Evolutionary conservation across 2,329 filamentous ascomycete genomes (phyloP).

Genomic region (Cryphonectria nitschkei): DNA sequence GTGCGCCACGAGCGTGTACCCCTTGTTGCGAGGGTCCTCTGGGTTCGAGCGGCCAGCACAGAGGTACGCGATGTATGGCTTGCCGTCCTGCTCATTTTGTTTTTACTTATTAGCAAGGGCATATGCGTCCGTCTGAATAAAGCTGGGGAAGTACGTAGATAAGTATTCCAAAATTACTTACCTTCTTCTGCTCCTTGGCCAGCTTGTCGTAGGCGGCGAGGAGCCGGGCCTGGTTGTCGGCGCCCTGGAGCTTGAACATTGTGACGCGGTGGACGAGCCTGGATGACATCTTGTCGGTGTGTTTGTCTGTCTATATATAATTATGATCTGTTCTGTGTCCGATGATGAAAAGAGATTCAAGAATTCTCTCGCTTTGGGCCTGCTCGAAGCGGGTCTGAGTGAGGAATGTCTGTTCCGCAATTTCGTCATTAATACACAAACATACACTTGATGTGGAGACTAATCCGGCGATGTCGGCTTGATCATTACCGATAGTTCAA

Average conservation of each 20-base stretch:
- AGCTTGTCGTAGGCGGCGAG: constrained; percentile 50
- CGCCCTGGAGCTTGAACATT: constrained; percentile 56
- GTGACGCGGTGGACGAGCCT: constrained; percentile 52
- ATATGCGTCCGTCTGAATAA: not conserved
- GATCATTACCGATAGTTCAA: constrained; percentile 1
- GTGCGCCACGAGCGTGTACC: constrained; percentile 66
- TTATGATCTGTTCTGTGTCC: not conserved
- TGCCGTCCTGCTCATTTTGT: constrained; percentile 59
- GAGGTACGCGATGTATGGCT: constrained; percentile 68
- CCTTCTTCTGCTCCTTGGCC: constrained; percentile 46
- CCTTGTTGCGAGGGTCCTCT: constrained; percentile 63
- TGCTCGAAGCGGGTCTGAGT: not conserved
- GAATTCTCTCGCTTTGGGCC: not conserved
- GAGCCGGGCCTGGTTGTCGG: constrained; percentile 48
- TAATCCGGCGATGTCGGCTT: not conserved
- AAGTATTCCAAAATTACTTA: constrained; percentile 32
- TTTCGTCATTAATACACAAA: not conserved
- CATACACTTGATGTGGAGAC: not conserved
- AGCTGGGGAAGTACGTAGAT: no score
- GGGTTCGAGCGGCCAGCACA: constrained; percentile 55
- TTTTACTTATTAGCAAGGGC: not conserved
- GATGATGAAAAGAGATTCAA: no score
- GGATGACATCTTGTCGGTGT: constrained; percentile 40
- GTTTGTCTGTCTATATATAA: not conserved
- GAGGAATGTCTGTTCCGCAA: not conserved